Percentiles rank a stretch among this genome's conserved stretches.
These are phyloP conservation scores for Trichosporon inkin DNA, from an alignment of 1,284 basidiomycete genomes.

Conservation along the genomic window DNA sequence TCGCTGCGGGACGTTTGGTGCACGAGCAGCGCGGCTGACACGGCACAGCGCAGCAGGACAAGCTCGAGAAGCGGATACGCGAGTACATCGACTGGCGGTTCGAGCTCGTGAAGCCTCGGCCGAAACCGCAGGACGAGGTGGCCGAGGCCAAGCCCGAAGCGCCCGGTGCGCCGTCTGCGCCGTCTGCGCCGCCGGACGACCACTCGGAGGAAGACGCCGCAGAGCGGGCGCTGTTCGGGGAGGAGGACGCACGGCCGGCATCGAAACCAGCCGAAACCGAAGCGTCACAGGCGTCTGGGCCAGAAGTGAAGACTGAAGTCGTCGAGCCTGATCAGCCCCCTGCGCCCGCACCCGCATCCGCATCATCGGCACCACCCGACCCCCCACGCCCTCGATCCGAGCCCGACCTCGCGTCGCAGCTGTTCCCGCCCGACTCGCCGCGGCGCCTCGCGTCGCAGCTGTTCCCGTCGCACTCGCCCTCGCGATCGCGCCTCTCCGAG, in stretches of 20 bases:
- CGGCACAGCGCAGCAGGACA: constrained; percentile 35
- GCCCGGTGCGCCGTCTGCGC: too few relatives aligned
- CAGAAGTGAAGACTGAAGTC: constrained; percentile 5
- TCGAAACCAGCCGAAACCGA: constrained; percentile 3
- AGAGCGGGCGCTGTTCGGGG: neutral
- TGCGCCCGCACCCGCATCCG: neutral
- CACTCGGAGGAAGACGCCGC: neutral
- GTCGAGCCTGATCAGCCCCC: neutral
- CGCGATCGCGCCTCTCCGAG: neutral
- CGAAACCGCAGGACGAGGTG: neutral
- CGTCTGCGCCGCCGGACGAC: neutral
- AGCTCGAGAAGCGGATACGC: constrained; percentile 37
- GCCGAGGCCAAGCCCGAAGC: neutral
- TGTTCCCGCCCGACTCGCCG: constrained; percentile 1
- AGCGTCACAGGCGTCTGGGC: neutral
- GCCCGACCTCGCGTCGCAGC: neutral
- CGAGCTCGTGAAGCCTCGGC: constrained; percentile 3
- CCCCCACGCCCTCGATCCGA: neutral
- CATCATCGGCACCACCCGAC: too few relatives aligned
- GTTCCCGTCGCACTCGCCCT: neutral
- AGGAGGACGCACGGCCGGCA: too few relatives aligned
- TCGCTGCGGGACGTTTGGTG: neutral
- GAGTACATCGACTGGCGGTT: constrained; percentile 34
- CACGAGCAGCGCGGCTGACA: neutral
- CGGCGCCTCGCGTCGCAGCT: neutral